Conservation (phyloP, 73 alveolate genomes). For the Tetrahymena borealis region DNA sequence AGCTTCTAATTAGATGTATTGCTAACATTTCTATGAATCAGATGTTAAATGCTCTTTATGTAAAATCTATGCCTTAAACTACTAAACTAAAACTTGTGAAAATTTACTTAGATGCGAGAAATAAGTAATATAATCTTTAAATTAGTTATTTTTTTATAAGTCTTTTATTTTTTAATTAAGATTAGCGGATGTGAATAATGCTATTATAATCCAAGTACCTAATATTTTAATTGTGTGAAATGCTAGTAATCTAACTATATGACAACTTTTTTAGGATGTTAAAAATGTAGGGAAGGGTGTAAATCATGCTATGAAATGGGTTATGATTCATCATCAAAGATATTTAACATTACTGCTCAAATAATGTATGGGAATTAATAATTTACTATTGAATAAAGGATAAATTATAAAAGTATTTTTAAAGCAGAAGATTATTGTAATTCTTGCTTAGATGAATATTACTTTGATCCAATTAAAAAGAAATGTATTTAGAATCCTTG, state of each 20-base stretch:
- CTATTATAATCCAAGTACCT: background rate
- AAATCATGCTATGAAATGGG: background rate
- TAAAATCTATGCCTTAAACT: too few species aligned
- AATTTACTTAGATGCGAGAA: too few species aligned
- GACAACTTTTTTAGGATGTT: background rate
- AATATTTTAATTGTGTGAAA: background rate
- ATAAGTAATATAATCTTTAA: too few species aligned
- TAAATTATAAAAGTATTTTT: background rate
- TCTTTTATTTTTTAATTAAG: background rate
- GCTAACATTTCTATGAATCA: too few species aligned
- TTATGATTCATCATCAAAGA: background rate
- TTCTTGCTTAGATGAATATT: background rate
- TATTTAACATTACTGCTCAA: background rate
- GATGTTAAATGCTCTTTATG: too few species aligned
- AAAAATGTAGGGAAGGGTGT: background rate
- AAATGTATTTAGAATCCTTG: background rate
- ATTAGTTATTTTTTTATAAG: too few species aligned
- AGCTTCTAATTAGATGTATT: too few species aligned
- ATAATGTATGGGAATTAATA: background rate
- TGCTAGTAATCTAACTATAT: background rate
- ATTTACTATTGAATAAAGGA: background rate
- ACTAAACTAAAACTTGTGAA: too few species aligned
- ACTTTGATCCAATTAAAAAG: background rate
- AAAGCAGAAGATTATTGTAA: background rate
- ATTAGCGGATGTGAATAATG: background rate